Base-by-base conservation (phyloP, 2,329 filamentous ascomycete genomes). In the Incumbomyces delicatus region DNA sequence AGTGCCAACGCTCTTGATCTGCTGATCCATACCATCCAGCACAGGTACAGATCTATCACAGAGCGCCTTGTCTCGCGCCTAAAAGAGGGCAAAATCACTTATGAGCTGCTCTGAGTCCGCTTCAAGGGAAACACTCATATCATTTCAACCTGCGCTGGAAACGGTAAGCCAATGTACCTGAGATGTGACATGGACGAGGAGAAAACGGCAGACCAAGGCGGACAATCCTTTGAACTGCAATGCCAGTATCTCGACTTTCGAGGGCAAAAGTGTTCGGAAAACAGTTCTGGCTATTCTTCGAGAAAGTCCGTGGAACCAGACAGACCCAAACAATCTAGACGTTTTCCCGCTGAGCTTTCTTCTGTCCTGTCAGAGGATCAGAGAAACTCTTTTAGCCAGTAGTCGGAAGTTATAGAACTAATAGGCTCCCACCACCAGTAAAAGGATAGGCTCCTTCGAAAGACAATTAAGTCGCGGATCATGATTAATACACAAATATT, bases 101-200 rank as follows among this genome's bases (percentile, higher is more conserved):
- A 64, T 50, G 53, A 66, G 50, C 57, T 66, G 39, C 57, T 67
- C 7, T 64, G 51, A 57, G 53, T 57, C 14, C 54, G 66, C 34
- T 67, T 66, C 46, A 66, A 65, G 47, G 57, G 57, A 33, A 61
- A 62, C 38, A 56, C 44, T 12, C 34, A 57, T 32, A 41, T 60
- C 35, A 63, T 57, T 49, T 61, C 57, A 34, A 57, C 46, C 16
- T 48, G 47, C 35, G 29, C 35, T 40, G 47, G 47, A 17, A 49
- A 27, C 29, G 47, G 42, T 41, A 18, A 45, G 30, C 16, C 51
- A 36, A 44, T 44, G 53, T 58, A 45, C 50, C 34, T 57, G 39
- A 45, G 29, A 20, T 58, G 55, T 44, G 44, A 58, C 29, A 37
- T 48, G 11, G 53, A 47, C 2, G 51, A 58, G 51, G 53, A 58